These are phyloP conservation scores for Willaertia magna DNA, from an alignment of 208 protist species.

Conservation along the genomic window DNA sequence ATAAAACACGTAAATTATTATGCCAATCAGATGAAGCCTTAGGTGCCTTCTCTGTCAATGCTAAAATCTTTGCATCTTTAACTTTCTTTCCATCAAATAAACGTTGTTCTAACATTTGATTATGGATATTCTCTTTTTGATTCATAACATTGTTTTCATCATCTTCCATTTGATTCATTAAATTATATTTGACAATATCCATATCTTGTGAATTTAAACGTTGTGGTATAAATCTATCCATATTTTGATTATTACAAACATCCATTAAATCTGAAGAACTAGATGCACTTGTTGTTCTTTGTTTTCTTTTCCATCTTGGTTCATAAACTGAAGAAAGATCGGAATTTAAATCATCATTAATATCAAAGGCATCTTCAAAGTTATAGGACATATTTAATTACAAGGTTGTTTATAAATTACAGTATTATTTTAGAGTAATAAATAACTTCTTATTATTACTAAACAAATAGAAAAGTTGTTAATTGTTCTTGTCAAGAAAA, in stretches of 20 bases:
- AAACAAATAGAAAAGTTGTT: not conserved
- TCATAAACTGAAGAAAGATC: not conserved
- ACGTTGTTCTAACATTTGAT: not conserved
- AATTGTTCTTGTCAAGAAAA: not conserved
- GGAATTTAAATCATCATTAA: not conserved
- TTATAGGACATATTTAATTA: not conserved
- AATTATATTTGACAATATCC: constrained; percentile 31
- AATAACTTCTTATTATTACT: not conserved
- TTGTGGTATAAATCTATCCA: not conserved
- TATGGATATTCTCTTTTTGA: constrained; percentile 17
- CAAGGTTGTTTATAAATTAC: not conserved
- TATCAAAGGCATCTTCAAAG: not conserved
- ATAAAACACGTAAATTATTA: constrained; percentile 51
- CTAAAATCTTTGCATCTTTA: constrained; percentile 49
- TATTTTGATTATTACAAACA: constrained; percentile 49
- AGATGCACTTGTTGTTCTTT: not conserved
- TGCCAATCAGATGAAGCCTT: constrained; percentile 26
- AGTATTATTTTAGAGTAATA: not conserved
- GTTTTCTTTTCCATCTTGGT: constrained; percentile 7
- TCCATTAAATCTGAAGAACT: not conserved
- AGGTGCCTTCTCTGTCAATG: constrained; percentile 58
- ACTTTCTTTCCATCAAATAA: not conserved
- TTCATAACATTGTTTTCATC: not conserved
- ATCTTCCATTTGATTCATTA: constrained; percentile 11
- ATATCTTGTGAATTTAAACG: not conserved